A percentile compares a stretch with the other conserved stretches of the same genome.
These are phyloP conservation scores for Thelonectria rubi DNA, from an alignment of 2,329 filamentous ascomycete species.

Conservation along the genomic window DNA sequence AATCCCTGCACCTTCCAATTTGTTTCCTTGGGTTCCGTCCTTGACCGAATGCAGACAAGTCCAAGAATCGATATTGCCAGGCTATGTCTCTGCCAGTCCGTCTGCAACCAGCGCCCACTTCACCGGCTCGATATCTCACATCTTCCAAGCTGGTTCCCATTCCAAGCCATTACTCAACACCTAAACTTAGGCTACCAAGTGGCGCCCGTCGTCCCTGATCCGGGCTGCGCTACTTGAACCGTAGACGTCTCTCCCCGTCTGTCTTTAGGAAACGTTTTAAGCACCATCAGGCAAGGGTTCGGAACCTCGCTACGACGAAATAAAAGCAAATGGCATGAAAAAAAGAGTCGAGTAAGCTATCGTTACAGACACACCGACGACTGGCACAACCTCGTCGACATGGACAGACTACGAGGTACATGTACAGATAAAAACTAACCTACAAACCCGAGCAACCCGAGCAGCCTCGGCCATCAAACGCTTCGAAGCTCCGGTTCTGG, in stretches of 20 bases:
- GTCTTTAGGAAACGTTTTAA: background rate
- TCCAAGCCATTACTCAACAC: background rate
- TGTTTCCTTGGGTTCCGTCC: background rate
- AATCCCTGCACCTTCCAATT: background rate
- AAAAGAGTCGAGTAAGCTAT: background rate
- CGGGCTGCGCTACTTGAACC: slow-evolving; percentile 3
- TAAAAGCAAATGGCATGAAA: background rate
- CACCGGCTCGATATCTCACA: too few relatives aligned
- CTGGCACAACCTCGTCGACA: background rate
- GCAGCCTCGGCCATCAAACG: slow-evolving; percentile 3
- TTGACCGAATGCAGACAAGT: too few relatives aligned
- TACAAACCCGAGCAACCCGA: slow-evolving; percentile 11
- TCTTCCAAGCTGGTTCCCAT: background rate
- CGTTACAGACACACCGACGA: background rate
- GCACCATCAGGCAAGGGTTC: background rate
- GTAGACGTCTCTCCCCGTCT: background rate
- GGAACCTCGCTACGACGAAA: background rate
- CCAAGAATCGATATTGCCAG: too few relatives aligned
- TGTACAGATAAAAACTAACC: slow-evolving; percentile 16
- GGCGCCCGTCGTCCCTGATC: background rate
- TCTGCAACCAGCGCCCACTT: too few relatives aligned
- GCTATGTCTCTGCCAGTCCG: too few relatives aligned
- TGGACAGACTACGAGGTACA: slow-evolving; percentile 13
- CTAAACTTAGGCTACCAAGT: background rate
- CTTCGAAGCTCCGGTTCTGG: background rate